A percentile compares a stretch with the other conserved stretches of the same genome.
Conservation (phyloP, 495 filamentous ascomycete genomes). For the Hypoxylon subgilvum region DNA sequence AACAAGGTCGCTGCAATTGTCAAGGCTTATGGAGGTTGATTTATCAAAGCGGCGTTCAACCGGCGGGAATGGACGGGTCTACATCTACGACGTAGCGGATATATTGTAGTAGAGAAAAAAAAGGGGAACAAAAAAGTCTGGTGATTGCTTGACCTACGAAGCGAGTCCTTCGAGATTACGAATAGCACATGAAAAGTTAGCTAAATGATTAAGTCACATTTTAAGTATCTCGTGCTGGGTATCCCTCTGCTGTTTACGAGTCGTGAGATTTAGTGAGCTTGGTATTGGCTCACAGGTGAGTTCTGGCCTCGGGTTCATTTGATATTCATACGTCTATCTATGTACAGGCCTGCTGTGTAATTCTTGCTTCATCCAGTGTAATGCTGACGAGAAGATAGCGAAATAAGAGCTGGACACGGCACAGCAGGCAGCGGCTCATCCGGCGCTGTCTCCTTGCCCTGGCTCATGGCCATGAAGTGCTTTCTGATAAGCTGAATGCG, state of each 20-base stretch:
- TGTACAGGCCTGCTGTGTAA: no score
- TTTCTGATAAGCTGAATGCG: conserved; percentile 52
- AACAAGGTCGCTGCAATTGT: conserved; percentile 80
- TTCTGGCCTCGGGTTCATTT: no score
- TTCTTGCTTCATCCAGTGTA: no score
- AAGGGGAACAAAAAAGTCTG: conserved; percentile 6
- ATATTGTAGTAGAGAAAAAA: conserved; percentile 12
- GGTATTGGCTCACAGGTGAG: no score
- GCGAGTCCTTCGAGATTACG: conserved; percentile 20
- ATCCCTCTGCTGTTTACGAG: no score
- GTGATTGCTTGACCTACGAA: conserved; percentile 1
- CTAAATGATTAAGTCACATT: conserved; percentile 9
- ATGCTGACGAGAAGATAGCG: conserved; percentile 45
- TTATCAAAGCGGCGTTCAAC: neutral
- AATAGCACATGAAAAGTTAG: conserved; percentile 22
- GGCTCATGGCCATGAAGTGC: conserved; percentile 54
- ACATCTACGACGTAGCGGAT: conserved; percentile 1
- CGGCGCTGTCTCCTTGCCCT: conserved; percentile 28
- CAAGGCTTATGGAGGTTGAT: conserved; percentile 43
- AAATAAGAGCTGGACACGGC: conserved; percentile 39
- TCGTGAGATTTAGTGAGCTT: no score
- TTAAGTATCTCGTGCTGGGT: neutral
- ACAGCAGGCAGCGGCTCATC: conserved; percentile 40
- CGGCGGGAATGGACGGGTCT: neutral
- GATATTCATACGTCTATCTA: no score